A percentile compares a stretch with the other conserved stretches of the same genome.
phyloP scores from a whole-genome alignment of 208 protist species.

The Leishmania tarentolae region DNA sequence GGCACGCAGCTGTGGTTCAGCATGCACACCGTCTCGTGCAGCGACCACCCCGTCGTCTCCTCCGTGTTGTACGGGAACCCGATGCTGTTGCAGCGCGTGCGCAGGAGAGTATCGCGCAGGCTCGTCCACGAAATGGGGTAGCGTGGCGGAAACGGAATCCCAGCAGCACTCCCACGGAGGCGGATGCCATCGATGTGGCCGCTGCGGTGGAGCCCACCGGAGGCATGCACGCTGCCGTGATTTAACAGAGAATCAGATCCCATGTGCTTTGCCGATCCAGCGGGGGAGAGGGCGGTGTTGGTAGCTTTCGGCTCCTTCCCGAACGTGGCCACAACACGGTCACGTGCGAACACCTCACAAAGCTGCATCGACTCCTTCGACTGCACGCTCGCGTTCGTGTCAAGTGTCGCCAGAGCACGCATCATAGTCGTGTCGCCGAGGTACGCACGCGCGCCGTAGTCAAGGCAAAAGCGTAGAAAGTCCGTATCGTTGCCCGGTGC shows the following conservation, averaged over 20 bases:
- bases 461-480: slow-evolving; percentile 76
- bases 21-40: slow-evolving; percentile 74
- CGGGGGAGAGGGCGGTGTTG: not conserved
- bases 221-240: not conserved
- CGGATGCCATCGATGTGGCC: not conserved
- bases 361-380: slow-evolving; percentile 40
- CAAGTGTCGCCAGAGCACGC: slow-evolving; percentile 32
- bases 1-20: slow-evolving; percentile 86
- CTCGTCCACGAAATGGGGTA: slow-evolving; percentile 55
- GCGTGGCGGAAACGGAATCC: slow-evolving; percentile 19
- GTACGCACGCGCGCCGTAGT: slow-evolving; percentile 58
- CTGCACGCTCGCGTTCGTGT: slow-evolving; percentile 48
- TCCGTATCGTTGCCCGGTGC: slow-evolving; percentile 75
- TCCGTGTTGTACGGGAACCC: slow-evolving; percentile 75
- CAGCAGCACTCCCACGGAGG: slow-evolving; percentile 8
- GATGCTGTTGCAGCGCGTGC: slow-evolving; percentile 75
- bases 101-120: slow-evolving; percentile 61
- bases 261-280: not conserved
- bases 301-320: not conserved
- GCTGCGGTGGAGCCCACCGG: not conserved
- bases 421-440: slow-evolving; percentile 47
- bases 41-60: slow-evolving; percentile 74
- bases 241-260: not conserved
- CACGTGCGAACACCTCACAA: slow-evolving; percentile 67
- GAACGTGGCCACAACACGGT: slow-evolving; percentile 52